Base-by-base conservation (phyloP, 2,329 filamentous ascomycete genomes). In the Aspergillus nomiae region DNA sequence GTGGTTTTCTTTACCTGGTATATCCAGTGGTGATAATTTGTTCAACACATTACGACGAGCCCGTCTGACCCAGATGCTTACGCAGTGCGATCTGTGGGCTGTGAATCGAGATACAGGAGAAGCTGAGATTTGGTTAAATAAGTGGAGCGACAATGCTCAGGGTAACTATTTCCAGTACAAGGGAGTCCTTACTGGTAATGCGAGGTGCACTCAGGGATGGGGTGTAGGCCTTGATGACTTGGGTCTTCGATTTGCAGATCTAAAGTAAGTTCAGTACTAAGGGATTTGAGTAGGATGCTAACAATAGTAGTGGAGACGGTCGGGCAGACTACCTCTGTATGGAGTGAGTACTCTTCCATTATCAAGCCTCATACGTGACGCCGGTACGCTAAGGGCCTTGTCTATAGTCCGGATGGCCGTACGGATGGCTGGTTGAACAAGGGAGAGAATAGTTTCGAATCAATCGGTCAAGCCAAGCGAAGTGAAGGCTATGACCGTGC, bases 361-460 rank as follows among this genome's bases (percentile, higher is more conserved):
- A 8, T 10, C 4, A 10, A 19, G 11, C 16, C n/a, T 34, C 12
- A 36, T 54, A 4, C 16, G 14, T 36, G 30, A 16, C 16, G 16
- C 26, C 16, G 41, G 9, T 11, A 21, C 16, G 28, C n/a, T 54
- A 36, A 54, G 24, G 2, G 21, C 12, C 8, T 50, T 5, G 30
- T 26, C 19, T 36, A 9, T 54, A 54, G 51, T 21, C 16, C n/a
- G 7, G n/a, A 36, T 24, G 51, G 51, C 30, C 30, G 51, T 54
- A 54, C 51, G 36, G 51, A 54, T 36, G 30, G 51, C 19, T 54
- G 51, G 51, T n/a, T 54, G 11, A 54, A 36, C 10, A 54, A 54
- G 11, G 51, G 51, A 21, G 51, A 54, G 21, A 36, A 54, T n/a
- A 36, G 32, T 6, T 54, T 54, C n/a, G 16, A 36, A 16, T 36